Base-by-base conservation (phyloP, 768 basidiomycete species). In the Russula olivacea region DNA sequence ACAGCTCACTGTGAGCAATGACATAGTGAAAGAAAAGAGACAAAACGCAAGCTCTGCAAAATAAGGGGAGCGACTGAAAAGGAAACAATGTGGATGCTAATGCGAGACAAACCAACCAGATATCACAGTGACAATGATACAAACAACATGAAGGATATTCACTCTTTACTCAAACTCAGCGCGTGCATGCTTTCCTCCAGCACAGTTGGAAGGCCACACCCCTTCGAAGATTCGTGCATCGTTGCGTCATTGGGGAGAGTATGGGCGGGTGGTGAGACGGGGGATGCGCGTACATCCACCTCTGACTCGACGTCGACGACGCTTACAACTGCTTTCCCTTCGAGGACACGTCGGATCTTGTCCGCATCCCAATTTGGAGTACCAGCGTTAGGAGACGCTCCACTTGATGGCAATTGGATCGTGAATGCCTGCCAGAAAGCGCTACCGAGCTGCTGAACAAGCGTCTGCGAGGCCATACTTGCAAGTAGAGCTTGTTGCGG, bases 351-450 rank as follows among this genome's bases (percentile, higher is more conserved):
- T 70, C 85, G 77, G 1, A 93, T 89, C 74, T 93, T 93, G 62
- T 92, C 89, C 63, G 83, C 79, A 70, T 93, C 89, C 82, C 55
- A 69, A 63, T 64, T 25, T 19, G 60, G 57, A 48, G 47, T 45
- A 49, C 38, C 28, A 45, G 28, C 55, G 40, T 54, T 49, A 15
- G 66, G 55, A 75, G 70, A 30, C 72, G 63, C 0, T 68, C 61
- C 11, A 71, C n/a, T 53, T 28, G 43, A 34, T 47, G 55, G 15
- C 2, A 74, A 68, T 15, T 69, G 68, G 3, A 85, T 86, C n/a
- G 86, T 80, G 74, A 94, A 94, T n/a, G 93, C 93, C 65, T 93
- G 90, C 87, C 90, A 90, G 76, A 94, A 93, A 51, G 91, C 89
- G n/a, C 76, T 72, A 4, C 88, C 85, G 32, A 94, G 79, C 68